Evolutionary conservation across 108 stramenopile species (phyloP).

Genomic region (Fragilaria radians): DNA sequence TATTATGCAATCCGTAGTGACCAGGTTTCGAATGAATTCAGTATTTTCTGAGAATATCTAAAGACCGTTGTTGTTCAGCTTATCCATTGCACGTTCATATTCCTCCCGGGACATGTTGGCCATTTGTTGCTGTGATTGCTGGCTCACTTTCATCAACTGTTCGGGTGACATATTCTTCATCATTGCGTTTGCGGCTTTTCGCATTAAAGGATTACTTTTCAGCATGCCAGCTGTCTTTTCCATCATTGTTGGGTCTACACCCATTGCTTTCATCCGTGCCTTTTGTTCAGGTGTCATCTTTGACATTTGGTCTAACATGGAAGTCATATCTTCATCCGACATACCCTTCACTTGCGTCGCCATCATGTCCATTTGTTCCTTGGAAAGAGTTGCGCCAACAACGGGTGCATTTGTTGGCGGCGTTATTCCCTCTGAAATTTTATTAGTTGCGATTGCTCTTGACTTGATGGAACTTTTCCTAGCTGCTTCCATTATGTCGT

Average conservation of each 20-base stretch:
- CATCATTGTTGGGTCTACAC: slow-evolving; percentile 62
- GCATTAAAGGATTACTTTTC: slow-evolving; percentile 61
- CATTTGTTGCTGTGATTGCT: slow-evolving; percentile 68
- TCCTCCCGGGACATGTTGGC: slow-evolving; percentile 45
- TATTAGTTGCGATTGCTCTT: slow-evolving; percentile 10
- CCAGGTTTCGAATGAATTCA: no score
- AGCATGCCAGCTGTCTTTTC: slow-evolving; percentile 52
- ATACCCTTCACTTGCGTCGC: slow-evolving; percentile 56
- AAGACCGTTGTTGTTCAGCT: not conserved
- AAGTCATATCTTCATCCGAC: slow-evolving; percentile 45
- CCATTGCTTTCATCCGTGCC: slow-evolving; percentile 65
- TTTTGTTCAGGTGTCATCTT: slow-evolving; percentile 61
- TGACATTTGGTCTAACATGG: slow-evolving; percentile 52
- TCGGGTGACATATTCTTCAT: slow-evolving; percentile 66
- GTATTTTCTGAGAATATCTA: no score
- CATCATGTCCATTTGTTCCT: slow-evolving; percentile 43
- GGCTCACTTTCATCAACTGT: slow-evolving; percentile 51
- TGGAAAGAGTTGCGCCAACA: slow-evolving; percentile 35
- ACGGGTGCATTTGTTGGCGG: slow-evolving; percentile 7
- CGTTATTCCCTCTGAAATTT: slow-evolving; percentile 1
- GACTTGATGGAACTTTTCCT: slow-evolving; percentile 19
- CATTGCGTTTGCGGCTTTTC: slow-evolving; percentile 53
- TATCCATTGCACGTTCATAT: slow-evolving; percentile 25
- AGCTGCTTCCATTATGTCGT: slow-evolving; percentile 62
- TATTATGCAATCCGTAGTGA: no score